Evolutionary conservation across 1,139 yeast genomes (phyloP).

Genomic region (Protomyces arabidopsidicola): DNA sequence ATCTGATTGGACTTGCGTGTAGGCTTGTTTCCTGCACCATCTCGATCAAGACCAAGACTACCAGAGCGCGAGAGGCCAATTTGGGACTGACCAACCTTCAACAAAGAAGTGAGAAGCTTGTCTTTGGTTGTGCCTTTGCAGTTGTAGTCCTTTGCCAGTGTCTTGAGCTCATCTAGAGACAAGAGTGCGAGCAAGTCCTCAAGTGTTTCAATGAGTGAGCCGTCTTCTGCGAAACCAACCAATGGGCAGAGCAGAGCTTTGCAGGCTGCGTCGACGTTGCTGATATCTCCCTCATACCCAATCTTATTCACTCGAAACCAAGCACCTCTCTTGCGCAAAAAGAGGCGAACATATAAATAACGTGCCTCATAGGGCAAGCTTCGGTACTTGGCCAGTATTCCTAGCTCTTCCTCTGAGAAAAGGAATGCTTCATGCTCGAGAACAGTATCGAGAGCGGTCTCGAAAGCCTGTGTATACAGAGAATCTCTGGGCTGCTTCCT

Average conservation of each 20-base stretch:
- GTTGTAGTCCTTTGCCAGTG: constrained; percentile 27
- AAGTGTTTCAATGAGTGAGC: neutral
- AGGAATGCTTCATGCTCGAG: constrained; percentile 30
- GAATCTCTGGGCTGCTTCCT: neutral
- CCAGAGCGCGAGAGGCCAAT: constrained; percentile 27
- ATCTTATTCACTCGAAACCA: constrained; percentile 32
- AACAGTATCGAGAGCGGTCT: constrained; percentile 31
- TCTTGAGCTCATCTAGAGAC: constrained; percentile 31
- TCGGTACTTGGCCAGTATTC: constrained; percentile 23
- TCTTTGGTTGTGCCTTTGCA: constrained; percentile 27
- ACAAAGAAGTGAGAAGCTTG: constrained; percentile 27
- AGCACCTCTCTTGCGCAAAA: constrained; percentile 30
- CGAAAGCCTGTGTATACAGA: constrained; percentile 32
- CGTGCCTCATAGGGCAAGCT: constrained; percentile 28
- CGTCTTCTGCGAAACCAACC: constrained; percentile 19
- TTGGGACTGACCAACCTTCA: constrained; percentile 28
- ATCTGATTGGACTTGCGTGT: constrained; percentile 18
- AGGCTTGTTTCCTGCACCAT: constrained; percentile 26
- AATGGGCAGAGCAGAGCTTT: constrained; percentile 2
- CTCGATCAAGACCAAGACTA: constrained; percentile 29
- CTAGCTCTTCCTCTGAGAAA: constrained; percentile 29
- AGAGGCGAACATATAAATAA: constrained; percentile 32
- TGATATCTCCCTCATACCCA: constrained; percentile 29
- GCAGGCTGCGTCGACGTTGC: constrained; percentile 28
- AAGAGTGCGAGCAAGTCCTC: constrained; percentile 30